These are phyloP conservation scores for Uronychia setigera DNA, from an alignment of 73 alveolate genomes.

Conservation along the genomic window DNA sequence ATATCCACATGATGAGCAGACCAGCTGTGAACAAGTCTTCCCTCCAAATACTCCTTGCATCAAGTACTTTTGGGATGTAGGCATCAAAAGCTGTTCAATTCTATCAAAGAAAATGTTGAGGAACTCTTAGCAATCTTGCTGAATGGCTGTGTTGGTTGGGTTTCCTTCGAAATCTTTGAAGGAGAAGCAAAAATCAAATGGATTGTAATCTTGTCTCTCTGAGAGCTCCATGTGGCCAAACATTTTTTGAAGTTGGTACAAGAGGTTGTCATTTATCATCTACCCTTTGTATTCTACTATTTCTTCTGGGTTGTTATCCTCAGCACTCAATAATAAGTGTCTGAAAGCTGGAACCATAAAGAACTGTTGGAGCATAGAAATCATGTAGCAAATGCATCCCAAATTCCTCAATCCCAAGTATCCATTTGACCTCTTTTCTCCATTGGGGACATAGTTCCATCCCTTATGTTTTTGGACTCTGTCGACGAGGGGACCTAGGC, in stretches of 20 bases:
- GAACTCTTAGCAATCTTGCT: slow-evolving; percentile 98
- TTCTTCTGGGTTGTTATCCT: slow-evolving; percentile 70
- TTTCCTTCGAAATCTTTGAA: slow-evolving; percentile 97
- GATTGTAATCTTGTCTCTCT: slow-evolving; percentile 94
- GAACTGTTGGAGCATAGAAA: slow-evolving; percentile 95
- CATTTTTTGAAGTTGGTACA: slow-evolving; percentile 93
- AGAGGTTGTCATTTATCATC: slow-evolving; percentile 91
- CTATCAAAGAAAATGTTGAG: slow-evolving; percentile 94
- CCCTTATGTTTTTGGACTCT: slow-evolving; percentile 62
- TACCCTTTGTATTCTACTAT: slow-evolving; percentile 53
- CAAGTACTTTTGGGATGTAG: slow-evolving; percentile 86
- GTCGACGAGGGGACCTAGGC: slow-evolving; percentile 46
- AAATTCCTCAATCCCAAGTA: slow-evolving; percentile 88
- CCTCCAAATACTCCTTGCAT: slow-evolving; percentile 96
- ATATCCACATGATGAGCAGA: slow-evolving; percentile 87
- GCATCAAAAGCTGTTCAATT: slow-evolving; percentile 88
- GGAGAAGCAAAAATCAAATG: slow-evolving; percentile 90
- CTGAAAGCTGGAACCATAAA: slow-evolving; percentile 94
- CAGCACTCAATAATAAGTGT: slow-evolving; percentile 89
- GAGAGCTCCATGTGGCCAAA: slow-evolving; percentile 91
- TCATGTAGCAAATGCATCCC: slow-evolving; percentile 97
- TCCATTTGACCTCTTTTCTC: slow-evolving; percentile 63
- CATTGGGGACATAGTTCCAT: slow-evolving; percentile 84
- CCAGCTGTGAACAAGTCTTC: slow-evolving; percentile 83
- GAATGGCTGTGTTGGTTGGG: slow-evolving; percentile 94